phyloP scores from a whole-genome alignment of 2,329 filamentous ascomycete species.

The Aspergillus latus region DNA sequence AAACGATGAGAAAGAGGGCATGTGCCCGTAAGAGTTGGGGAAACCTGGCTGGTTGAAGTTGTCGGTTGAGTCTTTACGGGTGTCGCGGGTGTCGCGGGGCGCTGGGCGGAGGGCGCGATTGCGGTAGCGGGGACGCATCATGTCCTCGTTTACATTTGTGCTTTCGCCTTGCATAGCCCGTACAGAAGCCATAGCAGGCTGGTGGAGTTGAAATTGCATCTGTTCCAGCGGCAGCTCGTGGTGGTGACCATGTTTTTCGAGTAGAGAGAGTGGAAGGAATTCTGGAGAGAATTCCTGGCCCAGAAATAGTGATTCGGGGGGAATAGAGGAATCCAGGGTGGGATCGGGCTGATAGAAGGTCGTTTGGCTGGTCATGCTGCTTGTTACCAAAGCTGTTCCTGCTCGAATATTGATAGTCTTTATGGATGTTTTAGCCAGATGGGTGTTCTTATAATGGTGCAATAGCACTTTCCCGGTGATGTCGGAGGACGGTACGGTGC shows the following conservation, averaged over 20 bases:
- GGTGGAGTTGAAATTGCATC: not conserved
- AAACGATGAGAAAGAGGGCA: not conserved
- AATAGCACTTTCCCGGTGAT: too few relatives aligned
- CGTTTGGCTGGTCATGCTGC: not conserved
- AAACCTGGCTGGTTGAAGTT: not conserved
- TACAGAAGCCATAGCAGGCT: not conserved
- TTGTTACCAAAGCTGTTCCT: not conserved
- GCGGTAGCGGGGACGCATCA: not conserved
- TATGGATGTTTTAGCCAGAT: not conserved
- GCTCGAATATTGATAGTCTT: not conserved
- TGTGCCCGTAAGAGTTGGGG: not conserved
- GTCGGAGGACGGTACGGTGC: too few relatives aligned
- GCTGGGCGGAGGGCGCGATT: slow-evolving; percentile 2
- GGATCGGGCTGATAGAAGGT: not conserved
- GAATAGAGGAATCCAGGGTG: not conserved
- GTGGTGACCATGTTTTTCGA: not conserved
- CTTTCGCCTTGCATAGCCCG: not conserved
- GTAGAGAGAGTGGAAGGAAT: slow-evolving; percentile 4
- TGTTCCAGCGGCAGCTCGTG: not conserved
- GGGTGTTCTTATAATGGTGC: too few relatives aligned
- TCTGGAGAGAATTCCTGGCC: not conserved
- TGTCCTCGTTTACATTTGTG: not conserved
- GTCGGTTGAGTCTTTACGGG: not conserved
- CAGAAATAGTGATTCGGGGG: not conserved
- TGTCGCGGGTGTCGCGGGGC: not conserved